Evolutionary conservation across 331 rosid species (phyloP).

Genomic region (Prunus yedoensis): DNA sequence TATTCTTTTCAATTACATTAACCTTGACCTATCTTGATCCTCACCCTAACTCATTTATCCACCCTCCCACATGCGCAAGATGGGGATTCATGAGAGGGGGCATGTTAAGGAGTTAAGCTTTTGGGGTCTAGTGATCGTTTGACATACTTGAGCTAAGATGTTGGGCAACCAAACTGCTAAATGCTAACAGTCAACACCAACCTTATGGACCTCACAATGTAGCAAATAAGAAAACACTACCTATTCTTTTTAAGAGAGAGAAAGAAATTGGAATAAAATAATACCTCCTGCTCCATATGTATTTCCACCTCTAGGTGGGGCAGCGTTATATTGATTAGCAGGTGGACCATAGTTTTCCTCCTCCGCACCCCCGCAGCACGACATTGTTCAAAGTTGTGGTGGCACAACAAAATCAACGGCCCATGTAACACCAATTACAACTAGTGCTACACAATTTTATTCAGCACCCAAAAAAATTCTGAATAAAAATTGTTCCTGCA

Average conservation of each 20-base stretch:
- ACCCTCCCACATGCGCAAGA: no score
- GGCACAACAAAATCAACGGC: conserved; percentile 34
- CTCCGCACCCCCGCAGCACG: conserved; percentile 91
- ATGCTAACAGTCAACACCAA: not conserved
- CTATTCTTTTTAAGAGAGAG: not conserved
- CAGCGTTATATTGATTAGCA: conserved; percentile 52
- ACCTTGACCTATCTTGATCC: no score
- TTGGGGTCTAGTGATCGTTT: not conserved
- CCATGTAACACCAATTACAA: conserved; percentile 39
- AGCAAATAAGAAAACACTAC: not conserved
- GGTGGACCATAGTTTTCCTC: conserved; percentile 82
- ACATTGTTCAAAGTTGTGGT: conserved; percentile 54
- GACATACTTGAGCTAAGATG: not conserved
- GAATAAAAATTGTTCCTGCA: conserved; percentile 14
- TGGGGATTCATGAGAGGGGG: no score
- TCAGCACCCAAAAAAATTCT: not conserved
- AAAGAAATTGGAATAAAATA: not conserved
- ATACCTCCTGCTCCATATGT: conserved; percentile 55
- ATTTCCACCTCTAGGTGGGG: conserved; percentile 75
- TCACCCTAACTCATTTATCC: no score
- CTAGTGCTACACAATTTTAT: not conserved
- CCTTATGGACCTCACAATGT: not conserved
- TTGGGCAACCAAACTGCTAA: not conserved
- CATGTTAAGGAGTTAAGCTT: not conserved
- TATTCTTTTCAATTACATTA: not conserved